Evolutionary conservation across 2,329 filamentous ascomycete genomes (phyloP).

Genomic region (Fonsecaea nubica): DNA sequence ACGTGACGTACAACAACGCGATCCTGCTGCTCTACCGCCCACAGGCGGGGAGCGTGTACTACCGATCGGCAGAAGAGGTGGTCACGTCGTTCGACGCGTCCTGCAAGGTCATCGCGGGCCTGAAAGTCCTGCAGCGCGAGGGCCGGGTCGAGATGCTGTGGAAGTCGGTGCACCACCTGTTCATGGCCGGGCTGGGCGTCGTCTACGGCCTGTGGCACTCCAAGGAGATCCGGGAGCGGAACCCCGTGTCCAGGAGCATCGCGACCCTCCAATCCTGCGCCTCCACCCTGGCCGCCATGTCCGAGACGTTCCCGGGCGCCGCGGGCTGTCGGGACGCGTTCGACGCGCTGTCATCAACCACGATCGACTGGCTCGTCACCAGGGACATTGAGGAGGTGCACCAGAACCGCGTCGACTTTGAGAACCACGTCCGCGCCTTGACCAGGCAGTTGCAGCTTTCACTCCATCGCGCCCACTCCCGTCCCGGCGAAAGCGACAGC

Average conservation of each 20-base stretch:
- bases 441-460: conserved; percentile 25
- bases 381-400: conserved; percentile 30
- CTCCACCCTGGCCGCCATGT: conserved; percentile 44
- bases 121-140: conserved; percentile 45
- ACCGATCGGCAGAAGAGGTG: conserved; percentile 40
- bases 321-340: conserved; percentile 43
- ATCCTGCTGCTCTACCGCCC: conserved; percentile 46
- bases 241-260: conserved; percentile 37
- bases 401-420: conserved; percentile 27
- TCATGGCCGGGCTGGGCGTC: conserved; percentile 45
- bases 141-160: conserved; percentile 44
- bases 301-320: conserved; percentile 45
- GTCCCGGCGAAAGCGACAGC: conserved; percentile 2
- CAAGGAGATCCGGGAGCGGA: conserved; percentile 42
- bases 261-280: conserved; percentile 44
- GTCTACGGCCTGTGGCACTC: conserved; percentile 47
- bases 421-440: conserved; percentile 30
- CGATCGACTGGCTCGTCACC: conserved; percentile 39
- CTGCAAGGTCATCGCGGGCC: conserved; percentile 42
- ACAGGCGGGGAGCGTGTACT: conserved; percentile 37
- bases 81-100: conserved; percentile 41
- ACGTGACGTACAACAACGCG: conserved; percentile 43
- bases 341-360: conserved; percentile 43
- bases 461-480: not conserved
- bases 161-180: conserved; percentile 45